A percentile compares a stretch with the other conserved stretches of the same genome.
Conservation (phyloP, 2,329 filamentous ascomycete genomes). For the Rhynchosporium graminicola region DNA sequence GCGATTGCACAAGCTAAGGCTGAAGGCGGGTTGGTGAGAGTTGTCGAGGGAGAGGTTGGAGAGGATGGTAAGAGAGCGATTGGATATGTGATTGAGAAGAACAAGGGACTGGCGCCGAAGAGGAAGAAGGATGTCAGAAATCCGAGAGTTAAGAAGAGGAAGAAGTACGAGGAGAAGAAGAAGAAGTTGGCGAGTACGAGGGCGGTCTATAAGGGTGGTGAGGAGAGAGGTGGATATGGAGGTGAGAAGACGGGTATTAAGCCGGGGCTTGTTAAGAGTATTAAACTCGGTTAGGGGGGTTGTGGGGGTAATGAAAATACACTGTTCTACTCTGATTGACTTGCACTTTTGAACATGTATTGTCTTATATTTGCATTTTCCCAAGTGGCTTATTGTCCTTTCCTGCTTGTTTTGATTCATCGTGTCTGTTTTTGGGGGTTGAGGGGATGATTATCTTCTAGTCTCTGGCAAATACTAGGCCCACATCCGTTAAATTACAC, state of each 20-base stretch:
- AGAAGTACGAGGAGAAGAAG: constrained; percentile 94
- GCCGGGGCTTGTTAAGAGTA: constrained; percentile 86
- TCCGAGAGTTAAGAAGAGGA: constrained; percentile 95
- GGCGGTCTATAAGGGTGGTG: constrained; percentile 81
- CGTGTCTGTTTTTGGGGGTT: too few species aligned
- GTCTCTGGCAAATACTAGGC: too few species aligned
- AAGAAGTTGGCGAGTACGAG: constrained; percentile 93
- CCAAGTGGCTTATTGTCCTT: background rate
- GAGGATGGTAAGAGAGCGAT: constrained; percentile 90
- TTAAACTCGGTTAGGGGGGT: constrained; percentile 63
- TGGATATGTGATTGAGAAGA: constrained; percentile 93
- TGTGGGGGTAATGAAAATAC: background rate
- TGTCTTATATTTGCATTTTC: background rate
- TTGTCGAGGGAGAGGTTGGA: constrained; percentile 69
- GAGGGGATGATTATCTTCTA: too few species aligned
- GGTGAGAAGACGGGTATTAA: constrained; percentile 97
- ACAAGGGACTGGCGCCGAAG: constrained; percentile 88
- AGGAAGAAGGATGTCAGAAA: constrained; percentile 94
- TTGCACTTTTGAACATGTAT: background rate
- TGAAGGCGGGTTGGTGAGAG: constrained; percentile 61
- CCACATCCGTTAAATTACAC: too few species aligned
- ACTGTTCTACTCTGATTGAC: background rate
- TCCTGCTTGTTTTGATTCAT: too few species aligned
- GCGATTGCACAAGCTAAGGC: constrained; percentile 60
- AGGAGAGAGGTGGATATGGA: constrained; percentile 81